phyloP scores from a whole-genome alignment of 1,139 yeast species.

The Magnusiomyces clavatus region DNA sequence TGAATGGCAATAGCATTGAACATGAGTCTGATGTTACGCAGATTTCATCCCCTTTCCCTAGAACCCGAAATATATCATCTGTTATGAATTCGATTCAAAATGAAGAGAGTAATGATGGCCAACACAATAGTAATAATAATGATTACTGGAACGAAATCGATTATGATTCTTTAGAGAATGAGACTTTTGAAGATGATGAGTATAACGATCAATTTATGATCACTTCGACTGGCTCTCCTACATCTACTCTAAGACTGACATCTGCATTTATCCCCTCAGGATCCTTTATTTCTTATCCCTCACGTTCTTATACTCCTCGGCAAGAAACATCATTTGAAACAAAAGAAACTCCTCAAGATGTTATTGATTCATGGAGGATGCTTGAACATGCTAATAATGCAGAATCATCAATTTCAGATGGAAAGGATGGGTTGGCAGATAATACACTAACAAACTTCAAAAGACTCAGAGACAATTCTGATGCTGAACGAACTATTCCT shows the following conservation, averaged over 20 bases:
- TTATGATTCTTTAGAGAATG: constrained; percentile 2
- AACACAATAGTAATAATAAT: too few species aligned
- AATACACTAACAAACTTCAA: too few species aligned
- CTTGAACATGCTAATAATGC: constrained; percentile 21
- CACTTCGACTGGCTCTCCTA: neutral
- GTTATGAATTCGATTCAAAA: too few species aligned
- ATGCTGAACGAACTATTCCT: neutral
- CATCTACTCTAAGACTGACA: neutral
- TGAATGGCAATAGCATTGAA: too few species aligned
- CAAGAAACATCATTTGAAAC: neutral
- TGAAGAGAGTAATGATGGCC: too few species aligned
- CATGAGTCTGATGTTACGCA: too few species aligned
- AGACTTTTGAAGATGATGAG: neutral
- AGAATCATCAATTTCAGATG: too few species aligned
- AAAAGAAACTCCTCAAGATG: constrained; percentile 23
- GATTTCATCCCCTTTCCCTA: too few species aligned
- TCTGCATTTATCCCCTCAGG: neutral
- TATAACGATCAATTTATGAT: neutral
- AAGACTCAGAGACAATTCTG: neutral
- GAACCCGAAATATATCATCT: too few species aligned
- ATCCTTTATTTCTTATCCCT: neutral
- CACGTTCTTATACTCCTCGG: neutral
- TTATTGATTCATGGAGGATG: constrained; percentile 29
- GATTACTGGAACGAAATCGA: constrained; percentile 3
- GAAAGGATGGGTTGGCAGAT: too few species aligned